Evolutionary conservation across 768 basidiomycete genomes (phyloP).

Genomic region (Lentinula sp.): DNA sequence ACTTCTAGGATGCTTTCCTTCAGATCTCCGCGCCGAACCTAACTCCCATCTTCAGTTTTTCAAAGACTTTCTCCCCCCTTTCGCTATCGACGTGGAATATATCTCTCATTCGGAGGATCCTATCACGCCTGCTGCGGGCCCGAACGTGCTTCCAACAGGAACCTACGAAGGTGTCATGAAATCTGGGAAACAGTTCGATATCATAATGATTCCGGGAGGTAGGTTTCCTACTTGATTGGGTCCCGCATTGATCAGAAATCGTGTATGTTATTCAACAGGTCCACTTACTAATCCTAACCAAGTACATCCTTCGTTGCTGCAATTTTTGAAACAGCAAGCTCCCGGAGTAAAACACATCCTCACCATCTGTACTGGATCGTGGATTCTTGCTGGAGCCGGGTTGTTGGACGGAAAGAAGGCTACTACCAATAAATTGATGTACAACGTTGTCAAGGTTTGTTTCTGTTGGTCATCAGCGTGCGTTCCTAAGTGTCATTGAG

Average conservation of each 20-base stretch:
- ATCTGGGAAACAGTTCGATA: slow-evolving; percentile 19
- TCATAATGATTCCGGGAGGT: slow-evolving; percentile 25
- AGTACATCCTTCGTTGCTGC: slow-evolving; percentile 8
- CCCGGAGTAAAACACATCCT: slow-evolving; percentile 25
- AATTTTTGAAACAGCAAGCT: slow-evolving; percentile 21
- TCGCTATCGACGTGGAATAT: slow-evolving; percentile 15
- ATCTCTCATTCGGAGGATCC: slow-evolving; percentile 16
- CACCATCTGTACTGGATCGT: slow-evolving; percentile 27
- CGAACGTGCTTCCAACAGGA: slow-evolving; percentile 11
- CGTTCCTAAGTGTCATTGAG: too few species aligned
- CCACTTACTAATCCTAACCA: background rate
- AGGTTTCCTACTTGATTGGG: background rate
- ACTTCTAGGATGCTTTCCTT: slow-evolving; percentile 16
- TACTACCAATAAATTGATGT: slow-evolving; percentile 30
- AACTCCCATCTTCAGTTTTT: background rate
- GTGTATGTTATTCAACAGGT: background rate
- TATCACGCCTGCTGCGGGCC: slow-evolving; percentile 14
- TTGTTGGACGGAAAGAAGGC: slow-evolving; percentile 25
- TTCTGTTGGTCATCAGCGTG: too few species aligned
- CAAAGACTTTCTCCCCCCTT: slow-evolving; percentile 5
- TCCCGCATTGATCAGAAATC: too few species aligned
- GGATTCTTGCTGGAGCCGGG: slow-evolving; percentile 26
- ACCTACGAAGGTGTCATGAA: slow-evolving; percentile 18
- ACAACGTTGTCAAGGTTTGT: slow-evolving; percentile 20
- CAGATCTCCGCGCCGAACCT: slow-evolving; percentile 8